Conservation (phyloP, 106 monocot species). For the Acanthochlamys bracteata region DNA sequence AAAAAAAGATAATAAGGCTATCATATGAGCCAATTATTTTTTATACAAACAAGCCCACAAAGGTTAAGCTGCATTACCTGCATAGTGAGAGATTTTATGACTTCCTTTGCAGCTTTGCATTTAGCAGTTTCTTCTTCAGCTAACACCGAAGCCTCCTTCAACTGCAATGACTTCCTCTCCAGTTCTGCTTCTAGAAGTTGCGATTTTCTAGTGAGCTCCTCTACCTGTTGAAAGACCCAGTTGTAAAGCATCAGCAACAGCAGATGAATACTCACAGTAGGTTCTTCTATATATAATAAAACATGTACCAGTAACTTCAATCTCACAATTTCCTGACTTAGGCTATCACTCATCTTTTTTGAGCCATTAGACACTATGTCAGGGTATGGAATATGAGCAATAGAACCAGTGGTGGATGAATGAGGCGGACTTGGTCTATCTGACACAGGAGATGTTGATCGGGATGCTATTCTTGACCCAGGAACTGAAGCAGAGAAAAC, state of each 20-base stretch:
- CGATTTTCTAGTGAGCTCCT: conserved; percentile 23
- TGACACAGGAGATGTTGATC: conserved; percentile 44
- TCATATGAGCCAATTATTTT: too few relatives aligned
- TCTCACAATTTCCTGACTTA: conserved; percentile 36
- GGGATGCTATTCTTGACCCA: conserved; percentile 34
- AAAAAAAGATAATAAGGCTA: too few relatives aligned
- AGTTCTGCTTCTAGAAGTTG: conserved; percentile 30
- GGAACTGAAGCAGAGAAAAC: conserved; percentile 46
- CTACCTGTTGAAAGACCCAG: conserved; percentile 29
- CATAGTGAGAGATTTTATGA: conserved; percentile 36
- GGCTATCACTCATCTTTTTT: conserved; percentile 21
- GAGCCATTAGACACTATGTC: conserved; percentile 23
- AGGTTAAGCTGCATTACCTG: conserved; percentile 14
- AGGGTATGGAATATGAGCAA: conserved; percentile 15
- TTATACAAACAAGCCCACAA: too few relatives aligned
- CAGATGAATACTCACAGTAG: too few relatives aligned
- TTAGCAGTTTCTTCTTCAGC: conserved; percentile 36
- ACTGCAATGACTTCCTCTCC: conserved; percentile 19
- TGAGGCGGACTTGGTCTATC: conserved; percentile 30
- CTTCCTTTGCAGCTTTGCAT: conserved; percentile 44
- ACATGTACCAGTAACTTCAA: conserved; percentile 41
- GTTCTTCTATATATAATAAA: not conserved
- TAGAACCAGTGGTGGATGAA: conserved; percentile 5
- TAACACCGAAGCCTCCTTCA: conserved; percentile 24
- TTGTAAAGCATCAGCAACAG: too few relatives aligned